Evolutionary conservation across 73 alveolate species (phyloP).

Genomic region (Paramecium bursaria): DNA sequence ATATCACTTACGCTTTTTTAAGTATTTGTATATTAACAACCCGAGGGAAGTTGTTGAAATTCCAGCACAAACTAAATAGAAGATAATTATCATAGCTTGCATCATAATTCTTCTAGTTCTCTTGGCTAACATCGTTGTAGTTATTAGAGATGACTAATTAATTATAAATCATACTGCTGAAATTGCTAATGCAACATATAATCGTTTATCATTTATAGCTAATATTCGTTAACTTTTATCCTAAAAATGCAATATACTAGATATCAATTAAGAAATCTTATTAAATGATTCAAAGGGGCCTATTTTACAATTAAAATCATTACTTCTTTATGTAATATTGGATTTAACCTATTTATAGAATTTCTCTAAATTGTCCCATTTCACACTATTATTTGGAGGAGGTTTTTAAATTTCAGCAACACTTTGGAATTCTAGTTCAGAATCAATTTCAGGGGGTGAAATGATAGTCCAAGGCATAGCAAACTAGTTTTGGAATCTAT

Average conservation of each 20-base stretch:
- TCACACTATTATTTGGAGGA: background rate
- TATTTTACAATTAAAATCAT: background rate
- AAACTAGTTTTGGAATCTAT: conserved; percentile 11
- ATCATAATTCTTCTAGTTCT: conserved; percentile 58
- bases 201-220: conserved; percentile 32
- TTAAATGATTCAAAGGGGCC: conserved; percentile 27
- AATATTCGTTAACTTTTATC: conserved; percentile 15
- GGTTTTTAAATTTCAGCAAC: conserved; percentile 22
- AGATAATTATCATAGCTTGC: conserved; percentile 27
- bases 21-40: background rate
- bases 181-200: background rate
- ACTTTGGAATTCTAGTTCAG: background rate
- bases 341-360: conserved; percentile 19
- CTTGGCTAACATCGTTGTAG: background rate
- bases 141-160: background rate
- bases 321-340: conserved; percentile 32
- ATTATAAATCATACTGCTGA: conserved; percentile 4
- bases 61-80: conserved; percentile 45
- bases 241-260: conserved; percentile 29
- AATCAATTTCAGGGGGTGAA: conserved; percentile 6
- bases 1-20: no score
- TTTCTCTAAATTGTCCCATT: conserved; percentile 54
- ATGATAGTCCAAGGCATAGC: conserved; percentile 54
- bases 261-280: conserved; percentile 4
- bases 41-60: conserved; percentile 42